Percentiles rank a stretch among this genome's conserved stretches.
phyloP scores from a whole-genome alignment of 192 early-diverging fungal species.

The Chytriomyces hyalinus region DNA sequence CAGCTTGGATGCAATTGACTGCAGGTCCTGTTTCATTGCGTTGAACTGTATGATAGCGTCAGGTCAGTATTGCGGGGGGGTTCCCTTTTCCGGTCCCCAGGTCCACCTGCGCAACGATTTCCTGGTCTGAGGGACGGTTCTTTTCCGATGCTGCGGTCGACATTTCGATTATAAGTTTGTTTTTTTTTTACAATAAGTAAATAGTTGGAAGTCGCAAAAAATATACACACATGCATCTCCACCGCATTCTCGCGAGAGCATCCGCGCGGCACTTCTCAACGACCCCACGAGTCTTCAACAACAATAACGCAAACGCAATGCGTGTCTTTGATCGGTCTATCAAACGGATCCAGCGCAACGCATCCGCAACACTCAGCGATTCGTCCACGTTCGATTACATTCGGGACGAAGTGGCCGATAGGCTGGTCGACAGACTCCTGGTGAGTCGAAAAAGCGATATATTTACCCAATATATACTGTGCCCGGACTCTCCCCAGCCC shows the following conservation, averaged over 20 bases:
- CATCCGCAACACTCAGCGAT: constrained; percentile 60
- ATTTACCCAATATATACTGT: neutral
- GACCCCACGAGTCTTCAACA: neutral
- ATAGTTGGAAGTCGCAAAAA: neutral
- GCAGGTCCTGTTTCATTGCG: constrained; percentile 80
- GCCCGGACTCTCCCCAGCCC: neutral
- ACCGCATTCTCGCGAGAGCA: neutral
- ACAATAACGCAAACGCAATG: constrained; percentile 3
- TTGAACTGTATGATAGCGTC: constrained; percentile 55
- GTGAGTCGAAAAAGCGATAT: constrained; percentile 41
- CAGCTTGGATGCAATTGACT: constrained; percentile 84
- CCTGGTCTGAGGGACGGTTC: constrained; percentile 65
- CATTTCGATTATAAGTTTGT: neutral
- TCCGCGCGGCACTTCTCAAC: neutral
- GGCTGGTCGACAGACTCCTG: constrained; percentile 86
- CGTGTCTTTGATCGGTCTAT: constrained; percentile 77
- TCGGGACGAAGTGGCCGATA: constrained; percentile 85
- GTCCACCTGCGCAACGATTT: constrained; percentile 57
- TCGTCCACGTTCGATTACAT: constrained; percentile 87
- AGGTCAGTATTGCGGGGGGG: neutral
- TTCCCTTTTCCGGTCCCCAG: neutral
- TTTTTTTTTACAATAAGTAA: neutral
- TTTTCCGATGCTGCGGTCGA: constrained; percentile 16
- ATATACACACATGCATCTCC: neutral
- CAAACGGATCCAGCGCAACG: constrained; percentile 80